Base-by-base conservation (phyloP, 768 basidiomycete species). In the Butyriboletus loyo region DNA sequence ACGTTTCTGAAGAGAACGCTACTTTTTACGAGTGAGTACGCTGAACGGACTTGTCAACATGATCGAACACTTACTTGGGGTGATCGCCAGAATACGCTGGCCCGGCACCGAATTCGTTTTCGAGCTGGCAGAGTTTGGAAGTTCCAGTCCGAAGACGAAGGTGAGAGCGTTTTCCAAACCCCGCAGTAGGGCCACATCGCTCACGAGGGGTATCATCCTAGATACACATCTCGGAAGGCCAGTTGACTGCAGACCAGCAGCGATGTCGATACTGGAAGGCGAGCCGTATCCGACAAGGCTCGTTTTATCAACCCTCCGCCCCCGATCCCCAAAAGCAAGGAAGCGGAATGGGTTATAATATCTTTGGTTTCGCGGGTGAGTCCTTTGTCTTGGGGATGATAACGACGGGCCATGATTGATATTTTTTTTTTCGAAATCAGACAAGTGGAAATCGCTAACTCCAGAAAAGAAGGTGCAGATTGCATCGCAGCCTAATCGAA, bases 191-290 rank as follows among this genome's bases (percentile, higher is more conserved):
- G n/a, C 46, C 13, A 5, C 2, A 11, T 38, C 31, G 27, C 34
- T 54, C 43, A 60, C 28, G 25, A 19, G 19, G 7, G 4, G 19
- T 34, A 15, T 15, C 19, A 24, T 32, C 4, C 36, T 22, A 67
- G 66, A 51, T 67, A 50, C 47, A 64, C 39, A 49, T 67, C 7
- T 55, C 66, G 10, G 66, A 68, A 9, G 62, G 58, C 17, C 60
- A 66, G 19, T 34, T 64, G 4, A 5, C 55, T 17, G 39, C 57
- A 0, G 64, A 56, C 42, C 54, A 62, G 10, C 66, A 68, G 54
- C 66, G 66, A 30, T 64, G 62, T 41, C 60, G 66, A 35, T 67
- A 53, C 66, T 67, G 66, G 66, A 67, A 51, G 31, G 66, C 66
- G 10, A 68, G 51, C 32, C 66, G 66, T 21, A 57, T 62, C 49